Evolutionary conservation across 1,139 yeast genomes (phyloP).

Genomic region (Hansenula anomala): DNA sequence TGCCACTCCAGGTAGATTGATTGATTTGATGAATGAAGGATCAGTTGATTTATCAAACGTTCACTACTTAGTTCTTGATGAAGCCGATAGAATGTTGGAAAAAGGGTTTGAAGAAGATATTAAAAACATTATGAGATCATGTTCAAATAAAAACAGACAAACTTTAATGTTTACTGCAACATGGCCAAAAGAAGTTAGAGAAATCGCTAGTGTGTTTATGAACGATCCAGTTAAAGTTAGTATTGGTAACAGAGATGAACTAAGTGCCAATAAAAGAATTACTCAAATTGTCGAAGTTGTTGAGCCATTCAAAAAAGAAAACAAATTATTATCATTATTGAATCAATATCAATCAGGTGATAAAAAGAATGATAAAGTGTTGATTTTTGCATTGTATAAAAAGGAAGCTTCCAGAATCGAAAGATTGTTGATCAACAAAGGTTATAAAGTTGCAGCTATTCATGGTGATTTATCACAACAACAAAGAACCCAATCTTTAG

Average conservation of each 20-base stretch:
- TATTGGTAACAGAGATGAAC: constrained; percentile 91
- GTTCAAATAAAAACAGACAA: constrained; percentile 84
- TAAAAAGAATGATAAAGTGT: constrained; percentile 68
- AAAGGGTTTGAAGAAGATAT: constrained; percentile 97
- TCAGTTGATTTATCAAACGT: constrained; percentile 65
- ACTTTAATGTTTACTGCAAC: constrained; percentile 98
- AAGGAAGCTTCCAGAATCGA: constrained; percentile 95
- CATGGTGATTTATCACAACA: constrained; percentile 94
- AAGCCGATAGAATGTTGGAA: constrained; percentile 98
- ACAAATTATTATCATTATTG: constrained; percentile 63
- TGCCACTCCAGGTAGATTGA: constrained; percentile 96
- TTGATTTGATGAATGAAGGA: constrained; percentile 89
- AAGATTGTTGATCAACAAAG: constrained; percentile 62
- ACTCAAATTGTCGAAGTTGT: constrained; percentile 91
- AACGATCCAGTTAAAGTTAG: constrained; percentile 78
- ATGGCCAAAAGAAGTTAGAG: constrained; percentile 97
- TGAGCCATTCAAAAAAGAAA: constrained; percentile 79
- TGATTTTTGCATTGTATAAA: constrained; percentile 91
- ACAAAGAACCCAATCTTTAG: constrained; percentile 86
- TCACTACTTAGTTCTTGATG: constrained; percentile 84
- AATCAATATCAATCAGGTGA: constrained; percentile 69
- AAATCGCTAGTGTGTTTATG: constrained; percentile 87
- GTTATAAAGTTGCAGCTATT: constrained; percentile 82
- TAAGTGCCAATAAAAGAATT: constrained; percentile 90
- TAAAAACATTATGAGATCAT: constrained; percentile 80